Percentiles rank a stretch among this genome's conserved stretches.
phyloP scores from a whole-genome alignment of 2,329 filamentous ascomycete species.

The Lasiodiplodia sp. region DNA sequence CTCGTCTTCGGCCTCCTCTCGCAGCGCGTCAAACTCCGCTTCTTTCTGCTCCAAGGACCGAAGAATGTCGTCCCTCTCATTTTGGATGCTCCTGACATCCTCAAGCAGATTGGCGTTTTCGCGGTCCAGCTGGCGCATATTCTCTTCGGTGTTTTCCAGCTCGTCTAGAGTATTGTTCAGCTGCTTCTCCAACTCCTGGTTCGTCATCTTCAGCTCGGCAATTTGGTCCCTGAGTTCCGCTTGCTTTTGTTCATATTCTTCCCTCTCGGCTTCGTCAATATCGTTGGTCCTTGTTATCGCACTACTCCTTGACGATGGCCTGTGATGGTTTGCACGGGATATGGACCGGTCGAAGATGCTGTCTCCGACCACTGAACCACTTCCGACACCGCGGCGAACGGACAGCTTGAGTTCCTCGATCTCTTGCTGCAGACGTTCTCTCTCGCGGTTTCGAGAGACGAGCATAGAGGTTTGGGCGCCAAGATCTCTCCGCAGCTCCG shows the following conservation, averaged over 20 bases:
- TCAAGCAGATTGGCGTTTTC: constrained; percentile 82
- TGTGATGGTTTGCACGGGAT: constrained; percentile 73
- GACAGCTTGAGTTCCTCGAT: constrained; percentile 96
- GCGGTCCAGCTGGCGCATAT: constrained; percentile 74
- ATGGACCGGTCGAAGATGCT: constrained; percentile 95
- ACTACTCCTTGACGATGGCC: constrained; percentile 78
- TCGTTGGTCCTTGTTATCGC: constrained; percentile 62
- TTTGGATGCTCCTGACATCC: constrained; percentile 79
- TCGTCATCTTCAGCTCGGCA: constrained; percentile 84
- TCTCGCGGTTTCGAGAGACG: constrained; percentile 92
- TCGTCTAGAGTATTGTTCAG: constrained; percentile 83
- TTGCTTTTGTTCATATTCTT: constrained; percentile 84
- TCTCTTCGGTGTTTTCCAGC: constrained; percentile 69
- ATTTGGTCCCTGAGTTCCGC: constrained; percentile 85
- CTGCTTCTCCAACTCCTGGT: constrained; percentile 85
- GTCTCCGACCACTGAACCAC: constrained; percentile 72
- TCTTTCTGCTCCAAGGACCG: constrained; percentile 73
- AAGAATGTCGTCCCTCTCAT: constrained; percentile 85
- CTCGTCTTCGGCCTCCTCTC: constrained; percentile 66
- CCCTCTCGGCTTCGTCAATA: constrained; percentile 77
- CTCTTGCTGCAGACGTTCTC: constrained; percentile 92
- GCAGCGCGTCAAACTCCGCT: constrained; percentile 59
- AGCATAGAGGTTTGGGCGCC: constrained; percentile 97
- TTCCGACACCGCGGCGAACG: constrained; percentile 72
- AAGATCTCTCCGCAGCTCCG: constrained; percentile 88